phyloP scores from a whole-genome alignment of 2,329 filamentous ascomycete genomes.

The Colletotrichum nymphaeae region DNA sequence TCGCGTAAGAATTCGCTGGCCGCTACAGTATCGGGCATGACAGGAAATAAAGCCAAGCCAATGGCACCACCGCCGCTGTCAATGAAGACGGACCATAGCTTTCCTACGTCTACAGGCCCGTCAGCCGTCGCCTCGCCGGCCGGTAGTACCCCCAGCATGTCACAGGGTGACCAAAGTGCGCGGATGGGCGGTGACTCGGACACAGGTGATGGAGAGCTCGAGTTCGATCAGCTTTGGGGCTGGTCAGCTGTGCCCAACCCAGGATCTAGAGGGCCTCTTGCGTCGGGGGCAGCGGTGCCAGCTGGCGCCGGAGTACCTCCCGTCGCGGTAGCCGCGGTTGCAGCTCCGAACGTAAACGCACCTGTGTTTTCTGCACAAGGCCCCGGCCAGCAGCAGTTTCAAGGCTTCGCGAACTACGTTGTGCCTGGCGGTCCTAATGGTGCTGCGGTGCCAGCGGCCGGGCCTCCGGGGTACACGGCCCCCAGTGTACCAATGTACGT shows the following conservation, averaged over 20 bases:
- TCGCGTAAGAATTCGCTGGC: conserved; percentile 34
- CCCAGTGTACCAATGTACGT: conserved; percentile 29
- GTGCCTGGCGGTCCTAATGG: conserved; percentile 19
- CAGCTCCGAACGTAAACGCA: neutral
- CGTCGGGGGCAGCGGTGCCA: neutral
- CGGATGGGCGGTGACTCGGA: conserved; percentile 33
- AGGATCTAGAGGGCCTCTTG: neutral
- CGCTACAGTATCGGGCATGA: neutral
- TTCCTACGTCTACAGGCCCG: conserved; percentile 19
- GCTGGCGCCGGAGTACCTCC: neutral
- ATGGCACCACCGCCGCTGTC: conserved; percentile 32
- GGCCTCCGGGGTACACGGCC: conserved; percentile 5
- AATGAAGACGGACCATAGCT: conserved; percentile 29
- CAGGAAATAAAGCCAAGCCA: neutral
- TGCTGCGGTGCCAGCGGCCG: neutral
- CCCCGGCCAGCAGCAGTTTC: neutral
- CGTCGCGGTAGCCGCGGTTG: neutral
- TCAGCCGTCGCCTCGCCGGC: conserved; percentile 32
- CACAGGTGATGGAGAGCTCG: conserved; percentile 47
- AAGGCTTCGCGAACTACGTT: conserved; percentile 15
- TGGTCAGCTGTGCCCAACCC: conserved; percentile 27
- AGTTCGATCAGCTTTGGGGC: conserved; percentile 51
- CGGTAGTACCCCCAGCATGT: conserved; percentile 34
- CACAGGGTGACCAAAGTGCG: conserved; percentile 27
- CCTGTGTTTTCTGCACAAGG: conserved; percentile 17